A percentile compares a stretch with the other conserved stretches of the same genome.
These are phyloP conservation scores for Pseudogymnoascus sp. DNA, from an alignment of 2,329 filamentous ascomycete genomes.

Conservation along the genomic window DNA sequence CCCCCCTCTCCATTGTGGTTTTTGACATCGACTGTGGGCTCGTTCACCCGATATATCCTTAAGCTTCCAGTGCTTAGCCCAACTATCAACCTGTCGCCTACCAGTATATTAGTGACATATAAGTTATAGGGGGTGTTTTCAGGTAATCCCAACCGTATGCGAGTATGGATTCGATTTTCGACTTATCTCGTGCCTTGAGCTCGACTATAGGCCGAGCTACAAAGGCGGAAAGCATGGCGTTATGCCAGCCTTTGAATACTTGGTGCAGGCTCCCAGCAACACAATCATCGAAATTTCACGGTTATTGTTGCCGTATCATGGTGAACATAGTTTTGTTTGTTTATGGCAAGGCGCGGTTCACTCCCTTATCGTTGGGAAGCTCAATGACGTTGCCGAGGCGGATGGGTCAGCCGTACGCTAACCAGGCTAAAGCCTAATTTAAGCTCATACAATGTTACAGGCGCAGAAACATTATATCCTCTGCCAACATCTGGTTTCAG, in stretches of 20 bases:
- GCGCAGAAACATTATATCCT: neutral
- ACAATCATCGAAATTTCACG: neutral
- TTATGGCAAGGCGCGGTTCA: neutral
- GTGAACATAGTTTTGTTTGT: neutral
- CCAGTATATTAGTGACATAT: neutral
- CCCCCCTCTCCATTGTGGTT: slow-evolving; percentile 31
- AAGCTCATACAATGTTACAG: neutral
- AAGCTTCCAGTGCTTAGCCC: slow-evolving; percentile 84
- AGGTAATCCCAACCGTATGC: slow-evolving; percentile 59
- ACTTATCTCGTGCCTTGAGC: slow-evolving; percentile 91
- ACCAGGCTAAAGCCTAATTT: neutral
- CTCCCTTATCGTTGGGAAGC: slow-evolving; percentile 5
- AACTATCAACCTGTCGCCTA: slow-evolving; percentile 82
- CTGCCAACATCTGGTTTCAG: neutral
- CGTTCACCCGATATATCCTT: slow-evolving; percentile 86
- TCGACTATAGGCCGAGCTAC: slow-evolving; percentile 94
- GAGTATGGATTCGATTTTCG: slow-evolving; percentile 90
- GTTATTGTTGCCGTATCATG: neutral
- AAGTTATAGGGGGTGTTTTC: neutral
- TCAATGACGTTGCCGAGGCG: slow-evolving; percentile 2
- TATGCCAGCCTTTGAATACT: neutral
- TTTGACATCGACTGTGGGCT: slow-evolving; percentile 37
- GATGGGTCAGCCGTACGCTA: neutral
- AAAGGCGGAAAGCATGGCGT: slow-evolving; percentile 90
- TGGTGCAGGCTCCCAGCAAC: neutral